These are phyloP conservation scores for Xylariaceae sp. DNA, from an alignment of 2,329 filamentous ascomycete genomes.

Conservation along the genomic window DNA sequence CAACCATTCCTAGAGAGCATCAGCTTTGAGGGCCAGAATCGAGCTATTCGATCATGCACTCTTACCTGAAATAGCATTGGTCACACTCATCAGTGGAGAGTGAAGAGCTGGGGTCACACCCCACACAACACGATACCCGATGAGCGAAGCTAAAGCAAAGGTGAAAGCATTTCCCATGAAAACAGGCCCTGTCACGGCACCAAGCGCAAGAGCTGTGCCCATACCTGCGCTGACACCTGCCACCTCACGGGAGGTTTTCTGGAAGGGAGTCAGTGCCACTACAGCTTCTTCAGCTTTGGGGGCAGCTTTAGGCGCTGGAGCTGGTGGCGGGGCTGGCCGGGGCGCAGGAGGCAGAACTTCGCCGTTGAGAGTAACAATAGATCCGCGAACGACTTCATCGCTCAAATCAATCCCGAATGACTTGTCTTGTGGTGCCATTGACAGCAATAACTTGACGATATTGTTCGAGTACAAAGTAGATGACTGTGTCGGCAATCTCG, in stretches of 20 bases:
- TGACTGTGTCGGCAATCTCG: conserved; percentile 80
- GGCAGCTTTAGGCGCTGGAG: conserved; percentile 42
- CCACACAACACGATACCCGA: conserved; percentile 88
- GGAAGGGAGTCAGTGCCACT: conserved; percentile 75
- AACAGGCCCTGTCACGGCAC: conserved; percentile 75
- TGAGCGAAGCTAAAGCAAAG: conserved; percentile 77
- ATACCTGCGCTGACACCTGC: conserved; percentile 73
- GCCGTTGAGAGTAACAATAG: conserved; percentile 78
- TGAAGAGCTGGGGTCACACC: conserved; percentile 80
- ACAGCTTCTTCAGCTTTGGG: conserved; percentile 51
- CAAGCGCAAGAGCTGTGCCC: conserved; percentile 70
- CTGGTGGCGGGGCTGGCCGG: conserved; percentile 58
- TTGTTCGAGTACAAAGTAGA: conserved; percentile 93
- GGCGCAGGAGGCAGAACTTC: conserved; percentile 73
- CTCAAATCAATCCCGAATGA: conserved; percentile 76
- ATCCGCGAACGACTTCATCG: conserved; percentile 82
- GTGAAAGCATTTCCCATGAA: conserved; percentile 90
- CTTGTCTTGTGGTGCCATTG: conserved; percentile 74
- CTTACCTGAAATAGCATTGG: conserved; percentile 80
- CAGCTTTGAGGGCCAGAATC: conserved; percentile 9
- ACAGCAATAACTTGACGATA: conserved; percentile 83
- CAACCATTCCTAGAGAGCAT: conserved; percentile 66
- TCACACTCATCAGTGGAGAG: conserved; percentile 88
- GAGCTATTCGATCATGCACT: not conserved
- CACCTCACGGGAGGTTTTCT: conserved; percentile 75